Conservation (phyloP, 2,329 filamentous ascomycete species). For the Cercospora sesami region DNA sequence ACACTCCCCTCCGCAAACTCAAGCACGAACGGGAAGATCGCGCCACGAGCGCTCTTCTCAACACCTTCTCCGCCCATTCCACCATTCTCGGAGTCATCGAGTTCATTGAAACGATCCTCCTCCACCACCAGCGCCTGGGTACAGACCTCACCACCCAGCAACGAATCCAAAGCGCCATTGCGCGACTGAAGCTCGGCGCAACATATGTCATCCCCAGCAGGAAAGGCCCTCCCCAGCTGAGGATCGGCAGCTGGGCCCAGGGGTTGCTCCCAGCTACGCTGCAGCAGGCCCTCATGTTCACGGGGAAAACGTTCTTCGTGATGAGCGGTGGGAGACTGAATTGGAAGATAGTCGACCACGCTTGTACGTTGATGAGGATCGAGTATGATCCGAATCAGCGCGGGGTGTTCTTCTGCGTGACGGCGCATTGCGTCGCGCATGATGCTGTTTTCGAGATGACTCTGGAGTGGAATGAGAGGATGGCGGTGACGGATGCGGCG, state of each 20-base stretch:
- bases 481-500: background rate
- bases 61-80: background rate
- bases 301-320: background rate
- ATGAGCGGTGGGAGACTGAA: background rate
- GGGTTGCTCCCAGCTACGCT: background rate
- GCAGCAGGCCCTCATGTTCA: background rate
- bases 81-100: background rate
- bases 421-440: background rate
- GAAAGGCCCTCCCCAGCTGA: background rate
- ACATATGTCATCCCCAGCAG: background rate
- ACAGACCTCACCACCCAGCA: background rate
- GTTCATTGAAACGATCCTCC: background rate
- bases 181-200: background rate
- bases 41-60: background rate
- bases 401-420: background rate
- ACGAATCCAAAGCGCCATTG: background rate
- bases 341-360: background rate
- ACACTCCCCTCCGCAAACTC: background rate
- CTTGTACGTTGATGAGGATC: background rate
- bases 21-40: background rate
- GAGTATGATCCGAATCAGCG: background rate
- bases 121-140: background rate
- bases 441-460: constrained; percentile 5
- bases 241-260: background rate
- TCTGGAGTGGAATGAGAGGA: background rate